Evolutionary conservation across 2,329 filamentous ascomycete genomes (phyloP).

Genomic region (Aspergillus sp.): DNA sequence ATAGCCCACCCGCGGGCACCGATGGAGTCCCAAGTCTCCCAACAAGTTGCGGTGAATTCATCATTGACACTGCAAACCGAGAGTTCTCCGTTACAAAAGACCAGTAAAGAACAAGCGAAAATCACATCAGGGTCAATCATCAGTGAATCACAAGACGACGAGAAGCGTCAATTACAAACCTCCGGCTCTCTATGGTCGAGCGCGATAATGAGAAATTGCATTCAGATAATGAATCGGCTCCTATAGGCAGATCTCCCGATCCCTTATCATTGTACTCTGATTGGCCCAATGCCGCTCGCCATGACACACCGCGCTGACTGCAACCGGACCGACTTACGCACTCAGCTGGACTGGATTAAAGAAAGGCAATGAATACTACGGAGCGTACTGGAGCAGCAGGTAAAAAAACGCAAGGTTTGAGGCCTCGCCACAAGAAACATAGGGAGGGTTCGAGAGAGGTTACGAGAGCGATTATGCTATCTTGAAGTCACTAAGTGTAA

Average conservation of each 20-base stretch:
- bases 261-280: conserved; percentile 29
- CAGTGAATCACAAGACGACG: neutral
- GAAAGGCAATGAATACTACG: neutral
- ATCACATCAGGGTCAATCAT: neutral
- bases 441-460: neutral
- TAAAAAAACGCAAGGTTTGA: too few relatives aligned
- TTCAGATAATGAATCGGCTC: neutral
- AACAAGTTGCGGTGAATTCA: neutral
- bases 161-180: neutral
- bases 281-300: conserved; percentile 20
- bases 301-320: conserved; percentile 38
- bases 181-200: neutral
- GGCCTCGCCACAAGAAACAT: too few relatives aligned
- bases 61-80: too few relatives aligned
- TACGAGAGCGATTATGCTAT: neutral
- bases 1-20: neutral
- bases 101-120: neutral
- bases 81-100: neutral
- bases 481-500: neutral
- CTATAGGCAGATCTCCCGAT: conserved; percentile 8
- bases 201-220: neutral
- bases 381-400: too few relatives aligned
- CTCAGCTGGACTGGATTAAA: neutral
- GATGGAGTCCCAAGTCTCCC: too few relatives aligned
- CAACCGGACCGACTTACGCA: conserved; percentile 14